These are phyloP conservation scores for Lactuca saligna DNA, from an alignment of 129 eudicot genomes.

Conservation along the genomic window DNA sequence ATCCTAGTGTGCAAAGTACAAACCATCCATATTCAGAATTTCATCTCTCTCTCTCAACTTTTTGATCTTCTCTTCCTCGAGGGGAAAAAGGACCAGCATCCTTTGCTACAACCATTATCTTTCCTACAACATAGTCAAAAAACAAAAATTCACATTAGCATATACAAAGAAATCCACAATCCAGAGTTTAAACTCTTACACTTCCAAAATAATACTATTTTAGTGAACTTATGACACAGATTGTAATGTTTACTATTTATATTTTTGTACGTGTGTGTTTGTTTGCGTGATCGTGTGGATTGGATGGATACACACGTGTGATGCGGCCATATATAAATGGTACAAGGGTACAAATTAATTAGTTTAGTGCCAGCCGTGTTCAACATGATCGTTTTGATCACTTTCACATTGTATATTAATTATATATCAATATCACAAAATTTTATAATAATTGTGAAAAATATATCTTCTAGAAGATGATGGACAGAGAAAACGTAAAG, in stretches of 20 bases:
- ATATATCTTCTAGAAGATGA: constrained; percentile 18
- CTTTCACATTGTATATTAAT: not conserved
- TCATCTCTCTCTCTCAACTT: too few species aligned
- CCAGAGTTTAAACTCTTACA: too few species aligned
- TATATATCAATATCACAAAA: not conserved
- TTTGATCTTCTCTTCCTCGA: constrained; percentile 37
- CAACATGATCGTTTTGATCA: not conserved
- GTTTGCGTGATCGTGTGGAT: not conserved
- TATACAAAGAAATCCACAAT: not conserved
- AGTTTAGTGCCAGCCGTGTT: constrained; percentile 12
- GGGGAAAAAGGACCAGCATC: constrained; percentile 43
- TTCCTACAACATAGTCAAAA: constrained; percentile 38
- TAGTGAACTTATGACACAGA: too few species aligned
- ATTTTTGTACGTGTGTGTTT: not conserved
- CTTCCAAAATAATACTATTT: too few species aligned
- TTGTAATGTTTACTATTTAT: too few species aligned
- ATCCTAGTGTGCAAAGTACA: not conserved
- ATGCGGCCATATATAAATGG: not conserved
- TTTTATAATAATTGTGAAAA: not conserved
- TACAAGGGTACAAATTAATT: not conserved
- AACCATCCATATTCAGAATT: not conserved
- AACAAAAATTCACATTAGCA: not conserved
- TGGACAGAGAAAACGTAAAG: not conserved
- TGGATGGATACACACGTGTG: constrained; percentile 33
- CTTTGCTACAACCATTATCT: constrained; percentile 27